A percentile compares a stretch with the other conserved stretches of the same genome.
phyloP scores from a whole-genome alignment of 106 monocot species.

The Iris macrosiphon region DNA sequence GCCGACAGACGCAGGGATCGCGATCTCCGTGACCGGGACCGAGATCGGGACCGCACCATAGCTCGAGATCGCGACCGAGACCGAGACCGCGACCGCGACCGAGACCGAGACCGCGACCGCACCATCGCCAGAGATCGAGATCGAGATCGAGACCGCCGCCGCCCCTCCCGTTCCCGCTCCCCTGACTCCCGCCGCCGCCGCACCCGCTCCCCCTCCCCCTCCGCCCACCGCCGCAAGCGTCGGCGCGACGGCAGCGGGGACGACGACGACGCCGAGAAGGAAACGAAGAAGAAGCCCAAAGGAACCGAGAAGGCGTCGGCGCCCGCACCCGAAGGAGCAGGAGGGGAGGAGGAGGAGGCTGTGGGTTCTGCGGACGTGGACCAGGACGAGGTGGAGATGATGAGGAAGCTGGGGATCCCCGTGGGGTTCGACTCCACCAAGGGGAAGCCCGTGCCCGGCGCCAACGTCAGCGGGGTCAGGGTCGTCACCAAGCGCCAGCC shows the following conservation, averaged over 20 bases:
- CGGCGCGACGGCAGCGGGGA: slow-evolving; percentile 45
- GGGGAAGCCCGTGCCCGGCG: slow-evolving; percentile 80
- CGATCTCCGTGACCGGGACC: slow-evolving; percentile 30
- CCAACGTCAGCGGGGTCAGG: slow-evolving; percentile 71
- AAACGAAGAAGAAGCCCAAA: slow-evolving; percentile 23
- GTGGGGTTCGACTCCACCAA: slow-evolving; percentile 90
- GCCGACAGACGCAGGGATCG: slow-evolving; percentile 40
- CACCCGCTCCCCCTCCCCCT: slow-evolving; percentile 23
- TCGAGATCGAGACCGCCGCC: slow-evolving; percentile 11
- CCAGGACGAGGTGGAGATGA: slow-evolving; percentile 83
- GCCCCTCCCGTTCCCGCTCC: slow-evolving; percentile 33
- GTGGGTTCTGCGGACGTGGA: slow-evolving; percentile 32
- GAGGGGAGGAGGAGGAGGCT: slow-evolving; percentile 6
- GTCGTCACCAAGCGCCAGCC: slow-evolving; percentile 89
- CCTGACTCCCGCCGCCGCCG: slow-evolving; percentile 11
- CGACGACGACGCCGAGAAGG: slow-evolving; percentile 8
- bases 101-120: slow-evolving; percentile 42
- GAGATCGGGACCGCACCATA: slow-evolving; percentile 37
- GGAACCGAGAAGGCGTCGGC: not conserved
- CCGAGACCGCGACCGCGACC: slow-evolving; percentile 23
- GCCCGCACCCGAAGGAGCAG: slow-evolving; percentile 1
- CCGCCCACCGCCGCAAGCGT: slow-evolving; percentile 53
- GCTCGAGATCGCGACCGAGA: slow-evolving; percentile 36
- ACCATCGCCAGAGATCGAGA: slow-evolving; percentile 8
- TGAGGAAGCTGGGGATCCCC: slow-evolving; percentile 93